Base-by-base conservation (phyloP, 1,284 basidiomycete genomes). In the Trametes sp. region DNA sequence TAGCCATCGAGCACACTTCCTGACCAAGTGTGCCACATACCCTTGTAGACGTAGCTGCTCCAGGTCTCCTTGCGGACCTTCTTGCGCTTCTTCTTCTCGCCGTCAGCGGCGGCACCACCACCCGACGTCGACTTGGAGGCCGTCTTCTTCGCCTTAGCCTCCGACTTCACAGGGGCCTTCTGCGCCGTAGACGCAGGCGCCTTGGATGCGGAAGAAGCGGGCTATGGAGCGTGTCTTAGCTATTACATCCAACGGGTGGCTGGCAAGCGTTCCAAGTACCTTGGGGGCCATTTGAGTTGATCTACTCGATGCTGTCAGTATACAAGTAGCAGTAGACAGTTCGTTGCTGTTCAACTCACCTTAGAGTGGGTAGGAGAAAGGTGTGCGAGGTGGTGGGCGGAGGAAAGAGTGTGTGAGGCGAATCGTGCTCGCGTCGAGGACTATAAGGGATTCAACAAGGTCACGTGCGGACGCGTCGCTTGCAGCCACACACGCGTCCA, bases 21-120 rank as follows among this genome's bases (percentile, higher is more conserved):
- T 38, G 16, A 44, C 35, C 21, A 51, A 45, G n/a, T n/a, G n/a
- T n/a, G 57, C 13, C 28, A 76, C 78, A 69, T 69, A 80, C 83
- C 86, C 78, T 88, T 88, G 82, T 88, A 88, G 76, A 89, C 87
- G 81, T 89, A 89, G 26, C 85, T 84, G 63, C 84, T 84, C 82
- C 87, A 88, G 23, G 86, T 86, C 81, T 88, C 86, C 81, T 87
- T 87, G 72, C 86, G 80, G 55, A 79, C 70, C 81, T 86, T 86
- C 71, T 78, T 81, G 69, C 84, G 79, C 81, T 86, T 86, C 79
- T 83, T 84, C 81, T 86, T 87, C 68, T 85, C 84, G 23, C 81
- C 82, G 58, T 81, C 84, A 54, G 72, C 78, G 44, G 75, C 71
- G 10, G 74, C 45, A 21, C 19, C 41, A 74, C 31, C 31, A 11